Evolutionary conservation across 1,139 yeast genomes (phyloP).

Genomic region (Kluyveromyces sp.): DNA sequence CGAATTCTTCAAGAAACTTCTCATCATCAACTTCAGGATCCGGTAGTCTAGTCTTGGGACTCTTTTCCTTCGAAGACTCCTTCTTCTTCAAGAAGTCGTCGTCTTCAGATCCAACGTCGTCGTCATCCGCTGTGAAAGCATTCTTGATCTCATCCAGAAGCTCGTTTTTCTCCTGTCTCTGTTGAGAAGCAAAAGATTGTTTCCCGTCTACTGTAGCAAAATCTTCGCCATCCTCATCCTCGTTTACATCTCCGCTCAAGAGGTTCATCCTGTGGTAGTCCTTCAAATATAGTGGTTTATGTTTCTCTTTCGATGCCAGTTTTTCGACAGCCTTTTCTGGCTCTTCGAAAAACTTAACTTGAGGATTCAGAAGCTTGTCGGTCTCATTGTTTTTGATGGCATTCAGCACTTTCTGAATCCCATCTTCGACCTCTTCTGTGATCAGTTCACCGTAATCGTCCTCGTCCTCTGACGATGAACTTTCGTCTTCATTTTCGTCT

Average conservation of each 20-base stretch:
- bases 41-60: constrained; percentile 42
- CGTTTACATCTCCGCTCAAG: constrained; percentile 53
- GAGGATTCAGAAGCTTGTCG: constrained; percentile 54
- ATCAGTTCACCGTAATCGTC: constrained; percentile 87
- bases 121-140: constrained; percentile 49
- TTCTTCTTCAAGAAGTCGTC: constrained; percentile 48
- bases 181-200: constrained; percentile 64
- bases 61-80: constrained; percentile 43
- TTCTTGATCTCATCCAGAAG: constrained; percentile 68
- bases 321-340: constrained; percentile 38
- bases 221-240: constrained; percentile 36
- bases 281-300: constrained; percentile 79
- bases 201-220: constrained; percentile 49
- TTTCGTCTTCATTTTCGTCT: constrained; percentile 21
- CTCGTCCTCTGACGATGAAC: constrained; percentile 59
- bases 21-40: constrained; percentile 61
- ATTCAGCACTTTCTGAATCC: constrained; percentile 62
- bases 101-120: constrained; percentile 41
- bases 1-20: constrained; percentile 64
- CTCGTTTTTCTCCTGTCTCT: constrained; percentile 65
- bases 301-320: constrained; percentile 34
- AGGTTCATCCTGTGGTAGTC: constrained; percentile 87
- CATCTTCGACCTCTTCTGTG: constrained; percentile 79
- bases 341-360: constrained; percentile 64
- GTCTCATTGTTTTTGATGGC: constrained; percentile 64